A percentile compares a stretch with the other conserved stretches of the same genome.
phyloP scores from a whole-genome alignment of 2,329 filamentous ascomycete genomes.

The Septoria linicola region DNA sequence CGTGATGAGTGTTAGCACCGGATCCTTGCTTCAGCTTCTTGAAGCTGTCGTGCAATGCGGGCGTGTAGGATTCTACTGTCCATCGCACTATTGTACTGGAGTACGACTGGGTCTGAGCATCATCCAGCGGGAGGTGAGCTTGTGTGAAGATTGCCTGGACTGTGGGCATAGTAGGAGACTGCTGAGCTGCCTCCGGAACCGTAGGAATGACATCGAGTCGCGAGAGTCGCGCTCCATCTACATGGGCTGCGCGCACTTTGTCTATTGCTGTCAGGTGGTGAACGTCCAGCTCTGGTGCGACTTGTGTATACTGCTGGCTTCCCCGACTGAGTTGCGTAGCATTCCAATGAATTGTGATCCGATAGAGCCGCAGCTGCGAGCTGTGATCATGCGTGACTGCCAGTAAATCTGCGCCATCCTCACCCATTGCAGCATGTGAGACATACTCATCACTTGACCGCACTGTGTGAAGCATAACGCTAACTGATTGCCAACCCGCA shows the following conservation, averaged over 20 bases:
- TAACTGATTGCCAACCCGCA: constrained; percentile 67
- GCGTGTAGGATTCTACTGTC: constrained; percentile 62
- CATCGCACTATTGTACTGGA: constrained; percentile 79
- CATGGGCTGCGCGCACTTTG: constrained; percentile 31
- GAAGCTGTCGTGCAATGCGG: constrained; percentile 40
- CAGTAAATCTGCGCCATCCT: constrained; percentile 56
- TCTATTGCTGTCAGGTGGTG: constrained; percentile 32
- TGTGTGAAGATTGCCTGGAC: constrained; percentile 71
- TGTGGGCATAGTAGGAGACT: constrained; percentile 50
- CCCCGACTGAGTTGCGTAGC: constrained; percentile 41
- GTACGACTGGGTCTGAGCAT: constrained; percentile 60
- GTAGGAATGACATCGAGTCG: constrained; percentile 39
- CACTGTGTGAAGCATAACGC: constrained; percentile 55
- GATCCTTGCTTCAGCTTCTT: constrained; percentile 34
- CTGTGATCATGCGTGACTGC: constrained; percentile 68
- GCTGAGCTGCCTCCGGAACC: constrained; percentile 57
- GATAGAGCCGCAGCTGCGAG: constrained; percentile 71
- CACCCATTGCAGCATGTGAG: constrained; percentile 72
- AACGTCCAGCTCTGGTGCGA: constrained; percentile 35
- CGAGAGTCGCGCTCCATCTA: constrained; percentile 30
- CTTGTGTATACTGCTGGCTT: constrained; percentile 27
- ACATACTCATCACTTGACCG: constrained; percentile 61
- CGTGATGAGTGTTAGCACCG: constrained; percentile 18
- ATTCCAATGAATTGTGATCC: constrained; percentile 73
- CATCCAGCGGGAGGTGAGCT: constrained; percentile 41